Base-by-base conservation (phyloP, 2,329 filamentous ascomycete species). In the Penicillium sp. region DNA sequence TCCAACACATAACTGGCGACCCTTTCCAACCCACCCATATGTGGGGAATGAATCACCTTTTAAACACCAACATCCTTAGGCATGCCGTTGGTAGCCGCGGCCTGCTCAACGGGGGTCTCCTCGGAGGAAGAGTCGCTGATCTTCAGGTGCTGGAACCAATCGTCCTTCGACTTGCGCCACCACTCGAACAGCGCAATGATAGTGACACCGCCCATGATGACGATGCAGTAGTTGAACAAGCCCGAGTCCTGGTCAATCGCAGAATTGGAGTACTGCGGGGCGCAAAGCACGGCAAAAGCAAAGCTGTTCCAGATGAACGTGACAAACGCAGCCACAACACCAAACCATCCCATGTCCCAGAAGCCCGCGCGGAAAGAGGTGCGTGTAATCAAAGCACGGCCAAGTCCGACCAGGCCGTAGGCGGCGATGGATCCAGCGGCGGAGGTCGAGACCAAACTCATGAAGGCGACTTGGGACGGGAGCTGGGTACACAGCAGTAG, bases 401-500 rank as follows among this genome's bases (percentile, higher is more conserved):
- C 76, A 1, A 80, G 65, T 20, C 75, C 78, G n/a, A 81, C 78
- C 3, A 81, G 66, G 1, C 78, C 78, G 39, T 81, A 81, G 0
- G 78, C 79, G 0, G 78, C 78, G 2, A 78, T 76, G 0, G 78
- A 80, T 4, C 78, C 78, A 0, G 79, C 78, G 2, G 78, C 79
- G 0, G 79, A 76, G 1, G 79, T 79, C 0, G 79, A 81, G n/a
- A 81, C 77, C 34, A 81, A 69, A 12, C 78, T 81, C 0, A 77
- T 78, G 57, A 81, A 81, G 1, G 79, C 79, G 1, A 79, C 78
- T 5, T 76, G 65, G 0, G 82, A 84, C 0, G 83, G 78, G 2
- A 85, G 70, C 57, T 84, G 84, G 0, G 81, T 84, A 75, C 83
- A 85, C 3, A 83, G 81, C 20, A 85, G 73, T 41, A 84, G 66